Evolutionary conservation across 495 filamentous ascomycete species (phyloP).

Genomic region (Copromyces sp.): DNA sequence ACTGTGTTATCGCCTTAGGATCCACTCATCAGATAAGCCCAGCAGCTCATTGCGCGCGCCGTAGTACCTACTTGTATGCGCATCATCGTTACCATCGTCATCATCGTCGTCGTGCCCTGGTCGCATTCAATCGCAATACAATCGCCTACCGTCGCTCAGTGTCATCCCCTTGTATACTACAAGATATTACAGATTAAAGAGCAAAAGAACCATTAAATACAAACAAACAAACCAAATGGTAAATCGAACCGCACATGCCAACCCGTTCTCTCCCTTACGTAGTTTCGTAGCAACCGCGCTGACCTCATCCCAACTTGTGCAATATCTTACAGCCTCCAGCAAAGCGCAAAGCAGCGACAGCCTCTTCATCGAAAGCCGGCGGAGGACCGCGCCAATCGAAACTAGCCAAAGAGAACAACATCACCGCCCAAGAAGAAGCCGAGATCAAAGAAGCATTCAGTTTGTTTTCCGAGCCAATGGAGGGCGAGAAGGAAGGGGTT

Average conservation of each 20-base stretch:
- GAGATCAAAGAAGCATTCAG: slow-evolving; percentile 86
- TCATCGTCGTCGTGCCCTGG: background rate
- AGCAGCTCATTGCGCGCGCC: background rate
- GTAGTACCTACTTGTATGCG: background rate
- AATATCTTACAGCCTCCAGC: slow-evolving; percentile 25
- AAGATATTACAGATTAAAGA: background rate
- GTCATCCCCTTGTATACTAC: background rate
- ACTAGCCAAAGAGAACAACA: slow-evolving; percentile 78
- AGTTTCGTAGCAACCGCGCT: background rate
- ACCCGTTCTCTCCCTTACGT: background rate
- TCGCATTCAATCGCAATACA: background rate
- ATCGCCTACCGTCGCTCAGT: background rate
- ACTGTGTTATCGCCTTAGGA: background rate
- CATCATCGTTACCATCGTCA: background rate
- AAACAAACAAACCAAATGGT: background rate
- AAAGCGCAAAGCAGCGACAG: slow-evolving; percentile 24
- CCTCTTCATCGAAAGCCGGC: slow-evolving; percentile 9
- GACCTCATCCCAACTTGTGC: background rate
- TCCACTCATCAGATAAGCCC: background rate
- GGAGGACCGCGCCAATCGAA: slow-evolving; percentile 50
- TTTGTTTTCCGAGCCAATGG: slow-evolving; percentile 64
- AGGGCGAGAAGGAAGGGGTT: slow-evolving; percentile 60
- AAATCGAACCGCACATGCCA: background rate
- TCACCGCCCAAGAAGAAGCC: slow-evolving; percentile 70
- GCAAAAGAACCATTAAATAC: background rate